Evolutionary conservation across 2,329 filamentous ascomycete genomes (phyloP).

Genomic region (Venturia pyrina): DNA sequence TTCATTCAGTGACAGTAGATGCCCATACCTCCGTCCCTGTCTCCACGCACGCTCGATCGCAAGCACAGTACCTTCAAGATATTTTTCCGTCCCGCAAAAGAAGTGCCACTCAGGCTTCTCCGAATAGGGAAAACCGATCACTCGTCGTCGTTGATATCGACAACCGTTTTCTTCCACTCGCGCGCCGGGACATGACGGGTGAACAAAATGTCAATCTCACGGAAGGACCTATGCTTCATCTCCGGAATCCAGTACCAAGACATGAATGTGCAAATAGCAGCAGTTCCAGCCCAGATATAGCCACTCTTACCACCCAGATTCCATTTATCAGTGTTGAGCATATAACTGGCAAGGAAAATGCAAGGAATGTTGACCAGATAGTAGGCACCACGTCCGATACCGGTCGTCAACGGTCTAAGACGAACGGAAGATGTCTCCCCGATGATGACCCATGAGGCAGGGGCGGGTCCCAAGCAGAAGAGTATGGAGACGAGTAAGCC

Average conservation of each 20-base stretch:
- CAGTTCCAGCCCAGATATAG: slow-evolving; percentile 79
- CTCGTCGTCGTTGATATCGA: slow-evolving; percentile 28
- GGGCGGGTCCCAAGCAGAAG: slow-evolving; percentile 25
- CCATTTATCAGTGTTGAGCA: slow-evolving; percentile 83
- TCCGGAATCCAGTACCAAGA: slow-evolving; percentile 75
- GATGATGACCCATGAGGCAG: slow-evolving; percentile 82
- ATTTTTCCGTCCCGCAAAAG: background rate
- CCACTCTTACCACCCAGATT: slow-evolving; percentile 80
- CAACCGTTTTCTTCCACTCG: slow-evolving; percentile 53
- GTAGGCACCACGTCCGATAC: slow-evolving; percentile 68
- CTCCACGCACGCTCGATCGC: background rate
- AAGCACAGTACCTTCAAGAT: background rate
- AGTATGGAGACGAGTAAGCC: slow-evolving; percentile 32
- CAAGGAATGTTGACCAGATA: slow-evolving; percentile 76
- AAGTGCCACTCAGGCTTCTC: background rate
- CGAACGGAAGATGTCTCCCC: slow-evolving; percentile 73
- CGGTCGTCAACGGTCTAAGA: slow-evolving; percentile 84
- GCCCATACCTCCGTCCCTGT: background rate
- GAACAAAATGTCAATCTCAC: slow-evolving; percentile 77
- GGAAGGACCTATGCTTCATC: slow-evolving; percentile 68
- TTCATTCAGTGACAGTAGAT: background rate
- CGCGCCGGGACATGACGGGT: slow-evolving; percentile 61
- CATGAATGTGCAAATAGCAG: slow-evolving; percentile 74
- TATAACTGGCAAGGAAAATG: slow-evolving; percentile 77
- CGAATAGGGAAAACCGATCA: background rate